Conservation (phyloP, 1,139 yeast species). For the Pichia norvegensis region DNA sequence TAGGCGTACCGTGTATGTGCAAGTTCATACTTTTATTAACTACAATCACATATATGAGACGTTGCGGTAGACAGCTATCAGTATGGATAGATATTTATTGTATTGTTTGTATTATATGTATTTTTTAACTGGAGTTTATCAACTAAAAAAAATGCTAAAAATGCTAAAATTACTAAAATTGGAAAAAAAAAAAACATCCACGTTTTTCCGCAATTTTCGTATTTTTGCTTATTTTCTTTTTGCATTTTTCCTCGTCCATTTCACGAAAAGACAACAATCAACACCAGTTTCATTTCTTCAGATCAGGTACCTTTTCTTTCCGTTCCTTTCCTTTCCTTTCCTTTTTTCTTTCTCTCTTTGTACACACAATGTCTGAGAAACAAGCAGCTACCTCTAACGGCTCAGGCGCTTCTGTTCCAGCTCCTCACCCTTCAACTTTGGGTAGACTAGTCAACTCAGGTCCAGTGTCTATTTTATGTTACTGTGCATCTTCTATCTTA, state of each 20-base stretch:
- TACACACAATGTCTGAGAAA: constrained; percentile 15
- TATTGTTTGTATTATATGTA: too few species aligned
- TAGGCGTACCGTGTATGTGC: constrained; percentile 52
- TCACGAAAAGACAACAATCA: too few species aligned
- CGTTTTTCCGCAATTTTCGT: too few species aligned
- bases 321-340: neutral
- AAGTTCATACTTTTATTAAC: constrained; percentile 13
- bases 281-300: too few species aligned
- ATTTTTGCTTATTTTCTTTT: neutral
- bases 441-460: constrained; percentile 63
- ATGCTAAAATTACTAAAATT: too few species aligned
- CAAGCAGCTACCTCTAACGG: constrained; percentile 17
- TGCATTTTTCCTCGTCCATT: neutral
- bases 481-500: constrained; percentile 87
- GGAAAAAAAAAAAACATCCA: too few species aligned
- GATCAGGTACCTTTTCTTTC: neutral
- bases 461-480: constrained; percentile 74
- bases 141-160: too few species aligned
- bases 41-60: constrained; percentile 34
- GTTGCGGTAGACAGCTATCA: constrained; percentile 57
- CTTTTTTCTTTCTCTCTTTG: neutral
- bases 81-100: constrained; percentile 17
- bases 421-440: constrained; percentile 14
- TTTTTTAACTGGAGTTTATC: neutral
- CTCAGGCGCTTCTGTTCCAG: constrained; percentile 7